Conservation (phyloP, 2,329 filamentous ascomycete genomes). For the Lachnellula hyalina region DNA sequence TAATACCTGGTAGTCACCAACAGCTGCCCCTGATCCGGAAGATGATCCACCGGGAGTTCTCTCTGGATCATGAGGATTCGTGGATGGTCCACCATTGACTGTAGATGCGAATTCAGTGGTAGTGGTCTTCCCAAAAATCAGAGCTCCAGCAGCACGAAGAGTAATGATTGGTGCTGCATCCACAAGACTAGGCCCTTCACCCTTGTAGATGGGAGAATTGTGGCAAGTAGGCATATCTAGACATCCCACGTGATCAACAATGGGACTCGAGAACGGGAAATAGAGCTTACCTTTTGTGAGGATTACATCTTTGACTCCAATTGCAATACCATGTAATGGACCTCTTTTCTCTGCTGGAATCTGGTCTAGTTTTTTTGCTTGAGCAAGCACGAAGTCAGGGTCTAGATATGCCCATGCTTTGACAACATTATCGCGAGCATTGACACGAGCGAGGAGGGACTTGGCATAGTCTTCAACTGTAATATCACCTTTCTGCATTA, state of each 20-base stretch:
- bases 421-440: conserved; percentile 39
- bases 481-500: conserved; percentile 36
- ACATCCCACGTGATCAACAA: conserved; percentile 2
- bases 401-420: conserved; percentile 48
- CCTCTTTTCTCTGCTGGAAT: conserved; percentile 45
- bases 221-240: conserved; percentile 53
- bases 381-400: conserved; percentile 40
- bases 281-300: conserved; percentile 42
- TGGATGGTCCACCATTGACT: conserved; percentile 46
- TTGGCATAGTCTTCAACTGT: conserved; percentile 45
- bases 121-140: conserved; percentile 55
- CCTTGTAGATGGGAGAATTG: conserved; percentile 50
- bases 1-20: conserved; percentile 55
- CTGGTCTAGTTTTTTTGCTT: conserved; percentile 46
- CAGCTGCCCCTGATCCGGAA: conserved; percentile 60
- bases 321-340: conserved; percentile 50
- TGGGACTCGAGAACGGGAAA: not conserved
- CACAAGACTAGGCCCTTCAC: conserved; percentile 37
- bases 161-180: conserved; percentile 49
- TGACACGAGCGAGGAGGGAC: conserved; percentile 42
- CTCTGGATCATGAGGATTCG: conserved; percentile 48
- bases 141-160: conserved; percentile 49
- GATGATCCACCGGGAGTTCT: conserved; percentile 64
- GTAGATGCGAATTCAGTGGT: conserved; percentile 62
- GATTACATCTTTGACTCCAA: conserved; percentile 59